Conservation (phyloP, 768 basidiomycete genomes). For the Leccinum variicolor region DNA sequence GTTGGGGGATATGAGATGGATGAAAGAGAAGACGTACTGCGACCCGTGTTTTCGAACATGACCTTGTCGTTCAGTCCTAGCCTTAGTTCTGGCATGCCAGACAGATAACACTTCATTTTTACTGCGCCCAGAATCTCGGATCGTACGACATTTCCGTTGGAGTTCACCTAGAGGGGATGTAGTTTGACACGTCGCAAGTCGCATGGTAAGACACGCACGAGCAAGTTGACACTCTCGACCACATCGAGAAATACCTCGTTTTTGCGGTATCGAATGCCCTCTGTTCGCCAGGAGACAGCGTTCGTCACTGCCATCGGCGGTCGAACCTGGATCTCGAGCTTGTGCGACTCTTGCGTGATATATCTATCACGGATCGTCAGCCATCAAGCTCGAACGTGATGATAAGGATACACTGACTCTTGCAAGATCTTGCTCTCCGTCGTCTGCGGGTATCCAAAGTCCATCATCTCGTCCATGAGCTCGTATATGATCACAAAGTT, state of each 20-base stretch:
- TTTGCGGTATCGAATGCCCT: constrained; percentile 96
- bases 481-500: constrained; percentile 99
- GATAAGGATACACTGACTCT: constrained; percentile 54
- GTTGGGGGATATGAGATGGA: background rate
- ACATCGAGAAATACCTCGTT: constrained; percentile 99
- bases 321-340: constrained; percentile 88
- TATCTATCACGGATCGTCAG: constrained; percentile 49
- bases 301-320: constrained; percentile 98
- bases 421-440: constrained; percentile 99
- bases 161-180: constrained; percentile 70
- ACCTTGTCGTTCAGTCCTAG: constrained; percentile 98
- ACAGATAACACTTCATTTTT: constrained; percentile 99
- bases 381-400: background rate
- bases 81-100: constrained; percentile 98
- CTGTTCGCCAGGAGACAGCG: constrained; percentile 97
- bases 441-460: constrained; percentile 98
- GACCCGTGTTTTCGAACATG: constrained; percentile 97
- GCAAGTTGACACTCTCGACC: constrained; percentile 93
- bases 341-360: constrained; percentile 98
- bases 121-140: constrained; percentile 98
- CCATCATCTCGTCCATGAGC: constrained; percentile 99
- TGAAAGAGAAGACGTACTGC: constrained; percentile 57
- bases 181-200: background rate
- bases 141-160: constrained; percentile 94
- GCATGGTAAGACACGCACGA: constrained; percentile 50